A percentile compares a stretch with the other conserved stretches of the same genome.
Evolutionary conservation across 176 grass and related monocot genomes (phyloP).

Genomic region (Zoysia pacifica): DNA sequence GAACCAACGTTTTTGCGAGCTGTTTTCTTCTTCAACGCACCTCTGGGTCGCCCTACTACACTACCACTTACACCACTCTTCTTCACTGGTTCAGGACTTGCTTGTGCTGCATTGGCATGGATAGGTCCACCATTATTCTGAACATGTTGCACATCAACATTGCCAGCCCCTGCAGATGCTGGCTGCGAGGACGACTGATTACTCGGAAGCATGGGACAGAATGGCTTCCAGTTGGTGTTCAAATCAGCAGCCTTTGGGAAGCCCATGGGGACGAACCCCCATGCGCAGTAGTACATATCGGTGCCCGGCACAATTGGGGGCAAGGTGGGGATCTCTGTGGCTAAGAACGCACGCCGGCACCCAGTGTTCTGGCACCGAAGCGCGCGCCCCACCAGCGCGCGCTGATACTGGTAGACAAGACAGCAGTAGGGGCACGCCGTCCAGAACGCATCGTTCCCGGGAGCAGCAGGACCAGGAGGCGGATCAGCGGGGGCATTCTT

Average conservation of each 20-base stretch:
- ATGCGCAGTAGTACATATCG: slow-evolving; percentile 83
- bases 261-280: slow-evolving; percentile 91
- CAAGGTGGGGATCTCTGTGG: slow-evolving; percentile 59
- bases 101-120: slow-evolving; percentile 29
- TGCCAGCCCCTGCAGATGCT: slow-evolving; percentile 25
- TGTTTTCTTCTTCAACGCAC: slow-evolving; percentile 80
- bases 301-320: slow-evolving; percentile 87
- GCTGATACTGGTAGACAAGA: slow-evolving; percentile 72
- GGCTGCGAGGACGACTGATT: slow-evolving; percentile 40
- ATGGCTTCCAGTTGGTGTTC: slow-evolving; percentile 77
- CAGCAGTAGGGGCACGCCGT: slow-evolving; percentile 86
- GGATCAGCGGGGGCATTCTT: slow-evolving; percentile 39
- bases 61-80: not conserved
- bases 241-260: slow-evolving; percentile 70
- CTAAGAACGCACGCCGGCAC: slow-evolving; percentile 66
- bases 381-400: slow-evolving; percentile 51
- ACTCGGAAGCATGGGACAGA: slow-evolving; percentile 56
- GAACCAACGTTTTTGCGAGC: slow-evolving; percentile 75
- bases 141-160: slow-evolving; percentile 23
- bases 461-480: slow-evolving; percentile 31
- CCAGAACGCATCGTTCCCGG: slow-evolving; percentile 57
- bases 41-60: slow-evolving; percentile 30
- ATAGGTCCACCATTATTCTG: slow-evolving; percentile 18
- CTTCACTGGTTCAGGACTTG: slow-evolving; percentile 2
- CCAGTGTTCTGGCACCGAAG: slow-evolving; percentile 71